Conservation (phyloP, 106 monocot genomes). For the Platanthera guangdongensis region DNA sequence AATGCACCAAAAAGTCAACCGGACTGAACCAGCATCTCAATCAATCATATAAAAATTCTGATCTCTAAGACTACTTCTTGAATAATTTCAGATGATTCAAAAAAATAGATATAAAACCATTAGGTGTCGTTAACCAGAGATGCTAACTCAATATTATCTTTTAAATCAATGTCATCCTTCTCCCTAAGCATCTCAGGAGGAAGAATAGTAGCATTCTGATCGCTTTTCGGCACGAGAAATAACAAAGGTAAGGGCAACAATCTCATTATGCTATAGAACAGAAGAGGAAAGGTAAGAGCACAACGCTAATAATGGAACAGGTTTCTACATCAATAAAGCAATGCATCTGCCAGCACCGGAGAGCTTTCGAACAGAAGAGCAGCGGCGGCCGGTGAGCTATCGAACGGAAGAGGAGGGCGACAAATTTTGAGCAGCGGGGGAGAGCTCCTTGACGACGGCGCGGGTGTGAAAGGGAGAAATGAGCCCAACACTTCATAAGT, state of each 20-base stretch:
- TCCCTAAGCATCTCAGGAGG: conserved; percentile 19
- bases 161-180: conserved; percentile 9
- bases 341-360: no score
- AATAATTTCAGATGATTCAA: neutral
- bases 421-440: no score
- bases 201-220: conserved; percentile 56
- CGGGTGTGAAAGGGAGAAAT: no score
- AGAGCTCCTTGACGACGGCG: no score
- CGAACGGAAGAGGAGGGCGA: no score
- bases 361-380: no score
- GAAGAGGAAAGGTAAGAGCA: neutral
- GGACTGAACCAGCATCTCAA: neutral
- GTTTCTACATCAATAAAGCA: no score
- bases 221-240: conserved; percentile 57
- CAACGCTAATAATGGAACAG: no score
- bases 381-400: no score
- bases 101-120: neutral
- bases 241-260: conserved; percentile 42
- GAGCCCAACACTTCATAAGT: no score
- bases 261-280: conserved; percentile 53
- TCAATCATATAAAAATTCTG: neutral
- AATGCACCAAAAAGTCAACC: no score
- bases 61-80: neutral
- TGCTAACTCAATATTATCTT: conserved; percentile 31
- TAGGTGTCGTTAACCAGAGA: conserved; percentile 32